phyloP scores from a whole-genome alignment of 2,329 filamentous ascomycete species.

The Onygenales sp. region DNA sequence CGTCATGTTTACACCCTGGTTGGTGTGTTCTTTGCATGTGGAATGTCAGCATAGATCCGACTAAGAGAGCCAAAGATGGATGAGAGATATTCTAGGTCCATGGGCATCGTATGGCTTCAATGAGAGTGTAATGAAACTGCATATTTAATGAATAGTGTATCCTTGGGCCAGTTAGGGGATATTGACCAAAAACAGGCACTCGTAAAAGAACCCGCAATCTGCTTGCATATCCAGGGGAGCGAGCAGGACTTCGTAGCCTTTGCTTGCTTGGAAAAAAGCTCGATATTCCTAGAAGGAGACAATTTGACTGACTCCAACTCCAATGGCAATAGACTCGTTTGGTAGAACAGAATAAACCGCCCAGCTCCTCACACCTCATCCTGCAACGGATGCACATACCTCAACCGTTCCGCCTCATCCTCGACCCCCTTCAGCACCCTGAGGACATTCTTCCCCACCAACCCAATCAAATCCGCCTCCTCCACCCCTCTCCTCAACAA shows the following conservation, averaged over 20 bases:
- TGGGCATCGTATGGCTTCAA: too few species aligned
- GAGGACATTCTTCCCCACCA: constrained; percentile 71
- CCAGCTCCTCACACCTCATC: not conserved
- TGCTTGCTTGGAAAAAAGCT: too few species aligned
- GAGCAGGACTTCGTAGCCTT: too few species aligned
- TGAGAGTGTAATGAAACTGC: too few species aligned
- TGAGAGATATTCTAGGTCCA: too few species aligned
- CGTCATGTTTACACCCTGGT: not conserved
- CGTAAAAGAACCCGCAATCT: too few species aligned
- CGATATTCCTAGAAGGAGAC: not conserved
- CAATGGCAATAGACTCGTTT: not conserved
- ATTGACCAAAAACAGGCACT: too few species aligned
- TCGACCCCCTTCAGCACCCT: constrained; percentile 79
- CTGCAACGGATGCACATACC: constrained; percentile 1
- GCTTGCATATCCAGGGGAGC: too few species aligned
- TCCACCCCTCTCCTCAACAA: constrained; percentile 64
- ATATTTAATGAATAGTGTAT: too few species aligned
- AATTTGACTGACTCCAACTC: not conserved
- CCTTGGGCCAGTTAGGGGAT: too few species aligned
- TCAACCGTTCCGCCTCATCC: constrained; percentile 14
- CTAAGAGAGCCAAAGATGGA: not conserved
- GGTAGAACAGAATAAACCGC: not conserved
- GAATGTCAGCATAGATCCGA: not conserved
- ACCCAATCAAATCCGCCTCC: constrained; percentile 61
- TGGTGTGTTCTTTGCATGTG: not conserved